A percentile compares a stretch with the other conserved stretches of the same genome.
These are phyloP conservation scores for Apophysomyces ossiformis DNA, from an alignment of 371 early-diverging fungal genomes.

Conservation along the genomic window DNA sequence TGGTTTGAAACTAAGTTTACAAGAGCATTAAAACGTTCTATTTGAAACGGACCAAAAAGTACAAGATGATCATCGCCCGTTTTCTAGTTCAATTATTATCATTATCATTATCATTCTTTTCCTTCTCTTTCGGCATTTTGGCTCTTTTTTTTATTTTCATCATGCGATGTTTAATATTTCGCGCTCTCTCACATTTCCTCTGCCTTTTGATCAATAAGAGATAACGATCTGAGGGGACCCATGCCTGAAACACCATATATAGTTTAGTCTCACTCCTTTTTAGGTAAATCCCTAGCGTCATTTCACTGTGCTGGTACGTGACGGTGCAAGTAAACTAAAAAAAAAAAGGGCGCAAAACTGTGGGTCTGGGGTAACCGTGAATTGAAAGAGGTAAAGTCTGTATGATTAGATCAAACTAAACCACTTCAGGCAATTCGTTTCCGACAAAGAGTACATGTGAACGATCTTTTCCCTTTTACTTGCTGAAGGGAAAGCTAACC, in stretches of 20 bases:
- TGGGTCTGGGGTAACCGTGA: slow-evolving; percentile 1
- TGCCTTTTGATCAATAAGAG: slow-evolving; percentile 16
- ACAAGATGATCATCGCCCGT: no score
- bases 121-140: neutral
- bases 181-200: no score
- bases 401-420: slow-evolving; percentile 4
- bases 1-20: no score
- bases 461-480: neutral
- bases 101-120: neutral
- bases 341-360: neutral
- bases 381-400: neutral
- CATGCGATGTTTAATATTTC: neutral
- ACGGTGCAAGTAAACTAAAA: neutral
- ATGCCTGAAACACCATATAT: slow-evolving; percentile 8
- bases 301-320: neutral
- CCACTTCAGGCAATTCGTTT: slow-evolving; percentile 5
- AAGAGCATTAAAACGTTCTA: no score
- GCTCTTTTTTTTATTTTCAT: neutral
- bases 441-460: slow-evolving; percentile 6
- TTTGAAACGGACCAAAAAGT: no score
- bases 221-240: slow-evolving; percentile 17
- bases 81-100: neutral
- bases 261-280: neutral
- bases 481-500: no score
- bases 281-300: slow-evolving; percentile 7